Evolutionary conservation across 495 filamentous ascomycete genomes (phyloP), one percentile per base, ranked within the genome.

Genomic region (Penicillium steckii): DNA sequence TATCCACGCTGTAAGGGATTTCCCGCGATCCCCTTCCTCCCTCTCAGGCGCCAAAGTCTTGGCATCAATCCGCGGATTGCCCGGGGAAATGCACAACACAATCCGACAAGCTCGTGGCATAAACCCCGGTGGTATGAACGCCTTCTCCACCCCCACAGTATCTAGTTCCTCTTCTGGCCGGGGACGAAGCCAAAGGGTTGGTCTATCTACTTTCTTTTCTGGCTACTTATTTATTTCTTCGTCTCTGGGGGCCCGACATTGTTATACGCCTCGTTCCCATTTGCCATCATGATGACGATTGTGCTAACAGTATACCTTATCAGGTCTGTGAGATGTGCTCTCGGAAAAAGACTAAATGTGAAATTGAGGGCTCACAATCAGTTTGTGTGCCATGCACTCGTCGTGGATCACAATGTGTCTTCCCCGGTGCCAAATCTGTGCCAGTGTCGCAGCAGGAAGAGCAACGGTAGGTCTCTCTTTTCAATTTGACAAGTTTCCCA

Each of bases 281-380:
- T n/a, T n/a, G n/a, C n/a, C n/a, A n/a, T 15, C 8, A 9, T 23
- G 29, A 18, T 26, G 25, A 3, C 12, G 18, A 48, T 13, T 8
- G 12, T 27, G 48, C 59, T 60, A 46, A 54, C 56, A 43, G 33
- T 24, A 38, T 32, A 41, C 19, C 23, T 13, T 29, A 46, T 59
- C 43, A 93, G 88, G 91, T 91, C 44, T 98, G 93, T 76, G 91
- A 96, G 64, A 92, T 91, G 88, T 98, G 94, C 64, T 84, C 89
- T 60, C 94, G 90, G 74, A 96, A 91, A 79, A 97, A 97, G 80
- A 95, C 94, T 62, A 96, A 94, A 72, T 98, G 94, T 69, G 91
- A 96, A 66, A 85, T 91, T 44, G 92, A 95, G 67, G 80, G 89
- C 47, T 87, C 90, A 25, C 77, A 83, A 44, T 12, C 44, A 19